Evolutionary conservation across 805 yeast species (phyloP), one percentile per base, ranked within the genome.

Genomic region (Wickerhamomyces bovis): DNA sequence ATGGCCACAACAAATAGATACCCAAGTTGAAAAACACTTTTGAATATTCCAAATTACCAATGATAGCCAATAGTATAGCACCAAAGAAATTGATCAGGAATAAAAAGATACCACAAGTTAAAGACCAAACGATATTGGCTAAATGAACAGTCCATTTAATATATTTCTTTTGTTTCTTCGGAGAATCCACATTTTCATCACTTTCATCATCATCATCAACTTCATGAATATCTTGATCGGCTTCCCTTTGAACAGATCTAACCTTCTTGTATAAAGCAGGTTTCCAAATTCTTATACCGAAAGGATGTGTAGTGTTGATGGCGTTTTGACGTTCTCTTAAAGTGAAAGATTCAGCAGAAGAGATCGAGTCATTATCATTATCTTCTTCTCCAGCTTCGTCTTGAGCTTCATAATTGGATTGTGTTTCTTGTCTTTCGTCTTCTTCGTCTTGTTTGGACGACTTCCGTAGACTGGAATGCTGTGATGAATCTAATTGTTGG

Each of bases 251-350:
- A 28, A 94, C 97, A 4, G 97, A 87, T 58, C 99, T 81, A 49
- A 78, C 77, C 65, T 94, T 94, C 64, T 94, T 94, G 68, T 94
- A 94, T 46, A 94, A 71, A 2, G 98, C 97, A 1, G 99, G 99
- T 61, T 94, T 94, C 99, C 99, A 94, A 57, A 94, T 88, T 64
- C 96, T 84, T 41, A 94, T 92, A 75, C 99, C 99, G 60, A 94
- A 94, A 0, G 99, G 99, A 70, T 94, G 99, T 5, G 97, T 89
- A 44, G 86, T 82, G 62, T 94, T 94, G 62, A 94, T 94, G 15
- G 99, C 99, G 56, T 87, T 90, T 65, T 94, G 99, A 53, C 97
- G 81, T 55, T 90, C 96, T 50, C 94, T 75, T 45, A 92, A 73
- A 5, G 96, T 94, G 62, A 86, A 83, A 6, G 96, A 85, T 64